A percentile compares a stretch with the other conserved stretches of the same genome.
These are phyloP conservation scores for Nothophoma quercina DNA, from an alignment of 2,329 filamentous ascomycete species.

Conservation along the genomic window DNA sequence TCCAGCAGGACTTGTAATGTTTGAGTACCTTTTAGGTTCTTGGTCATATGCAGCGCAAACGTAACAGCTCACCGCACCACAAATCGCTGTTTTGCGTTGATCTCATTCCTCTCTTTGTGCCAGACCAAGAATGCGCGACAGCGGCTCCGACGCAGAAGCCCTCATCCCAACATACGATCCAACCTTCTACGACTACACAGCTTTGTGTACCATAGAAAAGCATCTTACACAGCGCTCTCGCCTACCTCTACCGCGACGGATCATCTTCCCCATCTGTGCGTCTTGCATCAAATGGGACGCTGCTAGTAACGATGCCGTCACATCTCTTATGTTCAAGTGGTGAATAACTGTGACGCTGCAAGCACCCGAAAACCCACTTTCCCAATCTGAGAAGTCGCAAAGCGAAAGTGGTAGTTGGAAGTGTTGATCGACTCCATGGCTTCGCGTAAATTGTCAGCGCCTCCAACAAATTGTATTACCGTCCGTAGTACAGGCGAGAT, in stretches of 20 bases:
- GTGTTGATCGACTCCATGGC: not conserved
- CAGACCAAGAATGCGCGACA: not conserved
- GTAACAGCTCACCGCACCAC: no score
- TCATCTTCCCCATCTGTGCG: not conserved
- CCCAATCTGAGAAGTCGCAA: not conserved
- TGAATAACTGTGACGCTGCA: not conserved
- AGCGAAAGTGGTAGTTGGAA: not conserved
- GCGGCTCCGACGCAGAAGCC: not conserved
- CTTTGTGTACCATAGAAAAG: not conserved
- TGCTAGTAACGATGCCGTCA: not conserved
- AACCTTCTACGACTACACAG: not conserved
- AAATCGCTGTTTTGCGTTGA: no score
- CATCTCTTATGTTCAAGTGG: not conserved
- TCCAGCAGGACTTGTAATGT: no score
- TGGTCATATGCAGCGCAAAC: no score
- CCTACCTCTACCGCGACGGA: not conserved
- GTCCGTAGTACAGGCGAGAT: no score
- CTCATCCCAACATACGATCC: not conserved
- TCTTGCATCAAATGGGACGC: not conserved
- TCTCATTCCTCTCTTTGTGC: no score
- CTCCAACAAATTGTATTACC: no score
- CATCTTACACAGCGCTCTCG: not conserved
- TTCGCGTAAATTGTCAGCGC: not conserved
- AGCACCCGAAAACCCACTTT: not conserved
- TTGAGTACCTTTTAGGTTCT: no score